A percentile compares a stretch with the other conserved stretches of the same genome.
These are phyloP conservation scores for Yarrowia deformans DNA, from an alignment of 805 yeast genomes.

Conservation along the genomic window DNA sequence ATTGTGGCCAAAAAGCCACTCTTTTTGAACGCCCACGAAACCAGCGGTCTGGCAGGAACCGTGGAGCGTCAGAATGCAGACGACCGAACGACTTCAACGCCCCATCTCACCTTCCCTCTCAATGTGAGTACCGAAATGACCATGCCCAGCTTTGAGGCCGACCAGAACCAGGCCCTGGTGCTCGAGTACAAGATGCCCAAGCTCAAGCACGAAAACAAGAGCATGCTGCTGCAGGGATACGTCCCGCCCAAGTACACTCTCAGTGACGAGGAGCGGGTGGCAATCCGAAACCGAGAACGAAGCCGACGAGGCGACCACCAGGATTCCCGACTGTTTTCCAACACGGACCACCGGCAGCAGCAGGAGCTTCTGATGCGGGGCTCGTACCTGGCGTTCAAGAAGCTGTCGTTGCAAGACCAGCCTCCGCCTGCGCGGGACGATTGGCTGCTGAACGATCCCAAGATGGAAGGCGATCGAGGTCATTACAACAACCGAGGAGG, in stretches of 20 bases:
- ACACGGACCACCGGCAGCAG: constrained; percentile 37
- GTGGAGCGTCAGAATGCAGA: constrained; percentile 39
- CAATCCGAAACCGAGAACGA: constrained; percentile 49
- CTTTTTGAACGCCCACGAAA: constrained; percentile 43
- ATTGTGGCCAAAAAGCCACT: constrained; percentile 43
- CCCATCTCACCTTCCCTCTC: constrained; percentile 57
- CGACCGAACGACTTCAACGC: constrained; percentile 48
- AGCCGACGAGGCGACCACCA: constrained; percentile 47
- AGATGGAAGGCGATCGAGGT: constrained; percentile 21
- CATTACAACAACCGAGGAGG: constrained; percentile 25
- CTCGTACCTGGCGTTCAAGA: constrained; percentile 40
- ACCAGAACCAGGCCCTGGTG: constrained; percentile 53
- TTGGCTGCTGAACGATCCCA: constrained; percentile 9
- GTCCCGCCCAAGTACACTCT: constrained; percentile 67
- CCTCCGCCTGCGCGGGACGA: constrained; percentile 4
- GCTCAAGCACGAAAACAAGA: constrained; percentile 64
- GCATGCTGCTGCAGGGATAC: constrained; percentile 84
- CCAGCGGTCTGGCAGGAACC: constrained; percentile 51
- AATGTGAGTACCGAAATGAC: constrained; percentile 48
- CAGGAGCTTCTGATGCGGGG: constrained; percentile 40
- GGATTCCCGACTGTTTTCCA: constrained; percentile 46
- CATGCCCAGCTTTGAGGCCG: constrained; percentile 57
- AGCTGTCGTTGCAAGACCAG: constrained; percentile 35
- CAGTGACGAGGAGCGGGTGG: constrained; percentile 71
- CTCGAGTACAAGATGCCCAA: constrained; percentile 66